Evolutionary conservation across 179 eudicot species (phyloP), one percentile per base, ranked within the genome.

Genomic region (Heliamphora pulchella): DNA sequence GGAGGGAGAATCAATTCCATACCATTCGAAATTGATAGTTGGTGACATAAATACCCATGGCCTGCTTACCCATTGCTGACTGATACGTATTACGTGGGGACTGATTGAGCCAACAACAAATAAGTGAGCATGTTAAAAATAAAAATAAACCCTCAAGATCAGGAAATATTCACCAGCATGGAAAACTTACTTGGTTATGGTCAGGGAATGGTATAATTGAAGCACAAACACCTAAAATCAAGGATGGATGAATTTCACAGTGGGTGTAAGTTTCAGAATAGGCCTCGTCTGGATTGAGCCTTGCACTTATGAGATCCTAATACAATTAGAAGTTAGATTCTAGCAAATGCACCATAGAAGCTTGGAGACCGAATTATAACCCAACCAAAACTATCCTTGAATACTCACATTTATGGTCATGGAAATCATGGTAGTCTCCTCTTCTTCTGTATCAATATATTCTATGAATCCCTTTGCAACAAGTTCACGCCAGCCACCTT

Each of bases 31-130:
- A 91, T 83, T 94, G 98, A 81, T 90, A 94, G 84, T 94, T 94
- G 62, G 98, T 94, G 87, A 94, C 97, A 78, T 94, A 94, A n/a
- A 94, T 93, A 3, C 98, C 98, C 98, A 94, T 94, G n/a, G 98
- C 98, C 86, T 94, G 98, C 86, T 94, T 94, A 71, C 98, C 98
- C 97, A 94, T 94, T 86, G 98, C 98, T 50, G 98, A 94, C 85
- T 93, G 98, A 82, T 94, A 94, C 0, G 98, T 94, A 84, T 94
- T 94, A 90, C 96, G 98, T 50, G 98, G 98, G 63, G 97, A 94
- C 98, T 94, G 86, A 50, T n/a, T 62, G 73, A 57, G 80, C 54
- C 67, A 48, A 79, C 31, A 31, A 58, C 48, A 84, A 79, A 74
- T 82, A 55, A 86, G 81, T 57, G n/a, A 63, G 80, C 78, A 1